These are phyloP conservation scores for Colletotrichum gloeosporioides DNA, from an alignment of 2,329 filamentous ascomycete genomes.

Conservation along the genomic window DNA sequence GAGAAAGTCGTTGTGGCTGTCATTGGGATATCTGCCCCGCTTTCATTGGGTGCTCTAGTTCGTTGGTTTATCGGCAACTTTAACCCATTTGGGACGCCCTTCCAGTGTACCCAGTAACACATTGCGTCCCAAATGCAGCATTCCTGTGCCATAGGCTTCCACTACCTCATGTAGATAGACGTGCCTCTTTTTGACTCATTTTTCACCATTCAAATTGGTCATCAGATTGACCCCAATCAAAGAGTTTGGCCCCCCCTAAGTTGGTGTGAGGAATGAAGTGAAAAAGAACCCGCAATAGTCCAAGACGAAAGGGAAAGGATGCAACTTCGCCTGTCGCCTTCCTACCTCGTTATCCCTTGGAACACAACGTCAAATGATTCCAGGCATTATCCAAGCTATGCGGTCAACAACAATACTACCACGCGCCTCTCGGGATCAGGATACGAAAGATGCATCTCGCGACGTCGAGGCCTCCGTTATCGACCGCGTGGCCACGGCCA, in stretches of 20 bases:
- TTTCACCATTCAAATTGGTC: not conserved
- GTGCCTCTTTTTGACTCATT: not conserved
- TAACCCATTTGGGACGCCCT: not conserved
- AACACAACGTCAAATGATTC: not conserved
- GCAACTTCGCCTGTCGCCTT: not conserved
- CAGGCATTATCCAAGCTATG: not conserved
- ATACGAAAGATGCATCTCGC: not conserved
- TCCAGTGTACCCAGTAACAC: not conserved
- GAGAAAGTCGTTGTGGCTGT: not conserved
- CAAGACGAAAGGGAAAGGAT: not conserved
- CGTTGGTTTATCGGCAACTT: not conserved
- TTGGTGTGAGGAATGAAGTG: not conserved
- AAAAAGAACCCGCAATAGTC: not conserved
- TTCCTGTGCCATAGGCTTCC: not conserved
- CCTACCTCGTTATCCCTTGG: not conserved
- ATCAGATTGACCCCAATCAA: not conserved
- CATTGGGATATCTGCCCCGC: not conserved
- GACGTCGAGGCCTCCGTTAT: not conserved
- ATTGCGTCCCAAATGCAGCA: not conserved
- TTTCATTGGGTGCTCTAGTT: not conserved
- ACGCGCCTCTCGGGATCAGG: not conserved
- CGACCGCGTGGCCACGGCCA: not conserved
- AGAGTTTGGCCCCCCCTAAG: rapidly evolving
- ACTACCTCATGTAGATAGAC: not conserved
- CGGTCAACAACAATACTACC: not conserved